Base-by-base conservation (phyloP, 2,329 filamentous ascomycete genomes). In the Penicillium sp. region DNA sequence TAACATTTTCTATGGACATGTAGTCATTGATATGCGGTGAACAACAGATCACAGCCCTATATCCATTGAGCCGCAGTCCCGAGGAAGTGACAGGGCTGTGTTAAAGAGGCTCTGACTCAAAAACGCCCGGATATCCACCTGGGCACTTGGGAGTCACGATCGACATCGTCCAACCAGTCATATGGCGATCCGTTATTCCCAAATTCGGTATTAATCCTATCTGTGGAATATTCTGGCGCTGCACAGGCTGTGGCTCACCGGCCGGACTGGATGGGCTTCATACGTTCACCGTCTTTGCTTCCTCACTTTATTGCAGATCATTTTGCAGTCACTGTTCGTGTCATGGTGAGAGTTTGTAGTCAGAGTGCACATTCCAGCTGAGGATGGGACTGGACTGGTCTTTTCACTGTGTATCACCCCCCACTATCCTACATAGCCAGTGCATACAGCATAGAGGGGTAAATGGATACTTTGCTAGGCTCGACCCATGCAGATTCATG, bases 191-290 rank as follows among this genome's bases (percentile, higher is more conserved):
- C 2, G 9, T 6, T 2, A 42, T 32, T 21, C 7, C 26, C 6
- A n/a, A 1, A 21, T 8, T 17, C 7, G 4, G 17, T 42, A 19
- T 1, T 3, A 21, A 42, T 29, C 12, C 4, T n/a, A 31, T 42
- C 31, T 10, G 7, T 2, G 6, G 3, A 12, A 17, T 15, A 9
- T 31, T 21, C 15, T 24, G 37, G n/a, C 28, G 35, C 40, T 42
- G 22, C 28, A 26, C 44, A 47, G 44, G 35, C 44, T 26, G 26
- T 47, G 35, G 44, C 35, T 47, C 44, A 47, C 44, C 35, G 29
- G 33, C 28, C 17, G 29, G 9, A 32, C 24, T 28, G 44, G 44
- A 6, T 29, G 26, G 15, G 19, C 35, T 47, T 41, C 35, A 40
- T 26, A 17, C 4, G 7, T 43, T 35, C 38, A 35, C 38, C 45